Percentiles rank a stretch among this genome's conserved stretches.
These are phyloP conservation scores for Ustanciosporium gigantosporum DNA, from an alignment of 1,284 basidiomycete species.

Conservation along the genomic window DNA sequence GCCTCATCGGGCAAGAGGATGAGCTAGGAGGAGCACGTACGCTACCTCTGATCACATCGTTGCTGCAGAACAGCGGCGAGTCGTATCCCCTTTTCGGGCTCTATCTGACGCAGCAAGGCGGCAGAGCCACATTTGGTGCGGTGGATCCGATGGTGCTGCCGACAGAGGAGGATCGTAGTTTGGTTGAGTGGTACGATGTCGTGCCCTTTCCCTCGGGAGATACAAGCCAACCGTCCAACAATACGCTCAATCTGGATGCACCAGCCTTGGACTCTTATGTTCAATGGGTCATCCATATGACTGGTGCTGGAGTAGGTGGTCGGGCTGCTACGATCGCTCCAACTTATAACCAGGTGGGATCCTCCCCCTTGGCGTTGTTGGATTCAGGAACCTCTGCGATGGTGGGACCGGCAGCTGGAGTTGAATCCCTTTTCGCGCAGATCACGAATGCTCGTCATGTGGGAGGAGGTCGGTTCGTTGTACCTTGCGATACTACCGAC, in stretches of 20 bases:
- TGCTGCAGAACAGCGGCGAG: conserved; percentile 13
- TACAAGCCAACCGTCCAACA: conserved; percentile 9
- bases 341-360: conserved; percentile 69
- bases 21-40: conserved; percentile 1
- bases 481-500: conserved; percentile 74
- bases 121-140: conserved; percentile 27
- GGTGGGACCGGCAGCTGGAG: conserved; percentile 79
- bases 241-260: conserved; percentile 23
- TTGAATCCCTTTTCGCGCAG: conserved; percentile 69
- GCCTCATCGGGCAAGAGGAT: conserved; percentile 7
- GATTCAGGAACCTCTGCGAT: conserved; percentile 80
- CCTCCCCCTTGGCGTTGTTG: conserved; percentile 72
- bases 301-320: conserved; percentile 70
- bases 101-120: conserved; percentile 10
- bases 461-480: conserved; percentile 73
- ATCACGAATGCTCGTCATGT: conserved; percentile 75
- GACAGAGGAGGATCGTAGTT: conserved; percentile 1
- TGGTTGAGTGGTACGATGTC: conserved; percentile 41
- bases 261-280: conserved; percentile 65
- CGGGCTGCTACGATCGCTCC: conserved; percentile 68
- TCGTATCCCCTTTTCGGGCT: conserved; percentile 39
- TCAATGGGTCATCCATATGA: conserved; percentile 76
- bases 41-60: conserved; percentile 15
- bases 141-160: conserved; percentile 21
- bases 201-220: conserved; percentile 37